Evolutionary conservation across 108 stramenopile genomes (phyloP).

Genomic region (Schizochytrium sp.): DNA sequence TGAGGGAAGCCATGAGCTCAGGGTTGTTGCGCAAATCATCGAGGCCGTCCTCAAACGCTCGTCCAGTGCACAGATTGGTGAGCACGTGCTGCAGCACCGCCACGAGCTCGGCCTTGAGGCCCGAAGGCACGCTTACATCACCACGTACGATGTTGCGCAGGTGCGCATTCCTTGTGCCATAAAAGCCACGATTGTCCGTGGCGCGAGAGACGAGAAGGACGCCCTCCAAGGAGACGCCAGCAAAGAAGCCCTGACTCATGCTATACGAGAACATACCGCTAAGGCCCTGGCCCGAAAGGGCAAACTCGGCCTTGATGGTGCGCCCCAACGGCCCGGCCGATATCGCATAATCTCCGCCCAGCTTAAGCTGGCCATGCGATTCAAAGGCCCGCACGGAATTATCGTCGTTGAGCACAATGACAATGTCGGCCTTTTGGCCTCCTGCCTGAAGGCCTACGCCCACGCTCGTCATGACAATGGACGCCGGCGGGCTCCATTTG

Average conservation of each 20-base stretch:
- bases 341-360: constrained; percentile 1
- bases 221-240: constrained; percentile 75
- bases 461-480: constrained; percentile 10
- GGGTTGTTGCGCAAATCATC: background rate
- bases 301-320: background rate
- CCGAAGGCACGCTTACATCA: background rate
- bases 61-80: background rate
- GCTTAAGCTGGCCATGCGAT: background rate
- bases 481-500: background rate
- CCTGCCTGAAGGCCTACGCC: background rate
- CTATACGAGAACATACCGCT: constrained; percentile 60
- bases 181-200: constrained; percentile 53
- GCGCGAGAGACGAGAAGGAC: constrained; percentile 62
- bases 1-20: background rate
- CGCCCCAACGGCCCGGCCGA: background rate
- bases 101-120: background rate
- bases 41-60: background rate
- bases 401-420: background rate
- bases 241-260: constrained; percentile 69
- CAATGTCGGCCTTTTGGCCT: background rate
- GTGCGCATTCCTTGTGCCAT: background rate
- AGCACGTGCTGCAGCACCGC: background rate
- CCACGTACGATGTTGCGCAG: background rate
- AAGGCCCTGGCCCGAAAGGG: background rate
- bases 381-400: background rate